Percentiles rank a stretch among this genome's conserved stretches.
These are phyloP conservation scores for Clarireedia paspali DNA, from an alignment of 2,329 filamentous ascomycete genomes.

Conservation along the genomic window DNA sequence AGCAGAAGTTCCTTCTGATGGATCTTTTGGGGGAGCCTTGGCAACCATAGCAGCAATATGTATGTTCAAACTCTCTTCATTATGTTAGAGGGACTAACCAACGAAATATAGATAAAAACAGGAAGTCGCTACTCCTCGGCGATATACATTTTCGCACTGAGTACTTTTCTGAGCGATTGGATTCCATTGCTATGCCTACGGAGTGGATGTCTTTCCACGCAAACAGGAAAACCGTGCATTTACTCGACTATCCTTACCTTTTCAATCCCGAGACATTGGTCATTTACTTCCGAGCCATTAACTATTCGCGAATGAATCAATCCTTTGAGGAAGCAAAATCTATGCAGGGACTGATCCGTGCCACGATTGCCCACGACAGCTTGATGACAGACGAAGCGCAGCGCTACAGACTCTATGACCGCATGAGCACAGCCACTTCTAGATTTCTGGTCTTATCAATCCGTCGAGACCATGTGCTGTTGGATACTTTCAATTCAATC, in stretches of 20 bases:
- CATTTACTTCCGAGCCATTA: slow-evolving; percentile 80
- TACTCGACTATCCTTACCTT: slow-evolving; percentile 74
- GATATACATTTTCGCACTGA: slow-evolving; percentile 67
- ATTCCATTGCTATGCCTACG: slow-evolving; percentile 65
- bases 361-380: slow-evolving; percentile 43
- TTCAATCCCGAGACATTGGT: slow-evolving; percentile 68
- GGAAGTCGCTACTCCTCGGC: slow-evolving; percentile 55
- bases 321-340: slow-evolving; percentile 64
- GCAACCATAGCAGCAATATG: slow-evolving; percentile 66
- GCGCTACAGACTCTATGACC: slow-evolving; percentile 52
- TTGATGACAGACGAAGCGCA: slow-evolving; percentile 50
- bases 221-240: slow-evolving; percentile 58
- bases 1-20: slow-evolving; percentile 60
- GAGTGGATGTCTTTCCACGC: slow-evolving; percentile 58
- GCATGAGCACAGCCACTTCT: slow-evolving; percentile 58
- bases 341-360: slow-evolving; percentile 47
- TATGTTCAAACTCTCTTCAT: slow-evolving; percentile 36
- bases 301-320: slow-evolving; percentile 78
- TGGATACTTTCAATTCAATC: slow-evolving; percentile 76
- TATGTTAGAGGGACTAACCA: slow-evolving; percentile 5
- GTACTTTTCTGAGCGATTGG: slow-evolving; percentile 68
- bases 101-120: slow-evolving; percentile 46
- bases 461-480: slow-evolving; percentile 57
- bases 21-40: slow-evolving; percentile 69
- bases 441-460: slow-evolving; percentile 67